Evolutionary conservation across 441 rosid species (phyloP).

Genomic region (Pelargonium citronellum): DNA sequence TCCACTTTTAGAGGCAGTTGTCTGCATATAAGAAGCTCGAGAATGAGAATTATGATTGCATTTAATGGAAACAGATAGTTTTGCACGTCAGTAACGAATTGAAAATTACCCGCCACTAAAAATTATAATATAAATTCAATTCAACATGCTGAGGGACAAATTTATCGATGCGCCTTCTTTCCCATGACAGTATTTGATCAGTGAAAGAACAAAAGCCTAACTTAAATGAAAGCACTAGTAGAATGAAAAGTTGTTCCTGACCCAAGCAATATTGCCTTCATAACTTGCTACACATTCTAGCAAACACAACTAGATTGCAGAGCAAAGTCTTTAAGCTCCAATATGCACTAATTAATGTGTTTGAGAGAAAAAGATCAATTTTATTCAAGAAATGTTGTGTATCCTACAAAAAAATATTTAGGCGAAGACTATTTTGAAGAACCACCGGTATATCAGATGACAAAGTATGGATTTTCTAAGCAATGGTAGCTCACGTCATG

Average conservation of each 20-base stretch:
- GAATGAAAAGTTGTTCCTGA: no score
- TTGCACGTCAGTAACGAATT: constrained; percentile 16
- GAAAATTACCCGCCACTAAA: neutral
- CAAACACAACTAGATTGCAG: neutral
- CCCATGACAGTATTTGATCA: no score
- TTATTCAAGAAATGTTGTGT: constrained; percentile 3
- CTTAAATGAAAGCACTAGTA: no score
- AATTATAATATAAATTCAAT: neutral
- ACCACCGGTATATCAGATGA: neutral
- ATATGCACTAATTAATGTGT: neutral
- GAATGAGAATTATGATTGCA: constrained; percentile 45
- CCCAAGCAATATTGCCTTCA: neutral
- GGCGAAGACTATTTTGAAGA: neutral
- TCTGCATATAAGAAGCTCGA: constrained; percentile 38
- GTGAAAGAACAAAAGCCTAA: no score
- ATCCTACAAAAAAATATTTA: neutral
- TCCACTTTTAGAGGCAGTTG: constrained; percentile 74
- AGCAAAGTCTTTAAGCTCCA: no score
- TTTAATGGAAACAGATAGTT: constrained; percentile 24
- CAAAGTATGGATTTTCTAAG: neutral
- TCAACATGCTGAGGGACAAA: no score
- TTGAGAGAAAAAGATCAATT: neutral
- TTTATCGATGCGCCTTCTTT: no score
- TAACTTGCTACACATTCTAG: neutral
- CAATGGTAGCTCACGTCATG: neutral